Base-by-base conservation (phyloP, 202 grass and related monocot species). In the Zizania palustris region DNA sequence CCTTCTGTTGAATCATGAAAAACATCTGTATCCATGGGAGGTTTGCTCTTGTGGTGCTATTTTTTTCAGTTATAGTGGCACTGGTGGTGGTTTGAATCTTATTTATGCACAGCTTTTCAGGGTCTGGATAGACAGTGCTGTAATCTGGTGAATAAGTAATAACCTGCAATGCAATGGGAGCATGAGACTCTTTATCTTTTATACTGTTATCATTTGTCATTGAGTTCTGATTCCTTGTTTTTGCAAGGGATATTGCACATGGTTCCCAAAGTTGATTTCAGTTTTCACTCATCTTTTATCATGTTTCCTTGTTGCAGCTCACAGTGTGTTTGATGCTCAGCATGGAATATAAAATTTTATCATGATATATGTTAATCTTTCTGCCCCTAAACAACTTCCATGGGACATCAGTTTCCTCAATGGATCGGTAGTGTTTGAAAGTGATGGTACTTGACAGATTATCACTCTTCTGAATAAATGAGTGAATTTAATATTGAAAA, bases 131-230 rank as follows among this genome's bases (percentile, higher is more conserved):
- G 75, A 75, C 58, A 58, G 70, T 48, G 39, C 9, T 79, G 76
- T 88, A 88, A 75, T 76, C n/a, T 76, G 65, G 72, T 84, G 76
- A 88, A 88, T 88, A 88, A 88, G 59, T 20, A 48, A 80, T 65
- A 63, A 75, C 71, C 38, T 70, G 69, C 63, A 71, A 69, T 84
- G 86, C 64, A 80, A 59, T 79, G 50, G 36, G 40, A 80, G 40
- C 45, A 63, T 56, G 37, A 12, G 10, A 71, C 41, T 57, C 38
- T 48, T 38, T 77, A 11, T 15, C 60, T 13, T 15, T 7, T 42
- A 11, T 44, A 19, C 5, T 1, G 11, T 40, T 14, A 28, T 28
- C 19, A 15, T 74, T 74, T 0, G n/a, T 71, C 14, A 5, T 51
- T 69, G 12, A 33, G 70, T 51, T 69, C 4, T 40, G 63, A 14